Conservation (phyloP, 1,139 yeast genomes). For the Pichia sp. region DNA sequence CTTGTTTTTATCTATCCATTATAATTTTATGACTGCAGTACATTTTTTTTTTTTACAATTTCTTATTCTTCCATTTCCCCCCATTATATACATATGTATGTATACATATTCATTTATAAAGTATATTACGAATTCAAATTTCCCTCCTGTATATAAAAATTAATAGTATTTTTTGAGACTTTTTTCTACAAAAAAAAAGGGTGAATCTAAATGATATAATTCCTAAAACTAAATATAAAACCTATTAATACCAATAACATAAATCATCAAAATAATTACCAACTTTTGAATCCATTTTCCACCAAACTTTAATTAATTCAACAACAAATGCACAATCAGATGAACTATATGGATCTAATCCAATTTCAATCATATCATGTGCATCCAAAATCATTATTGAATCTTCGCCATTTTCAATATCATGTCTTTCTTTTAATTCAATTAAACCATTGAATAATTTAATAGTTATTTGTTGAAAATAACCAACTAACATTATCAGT, state of each 20-base stretch:
- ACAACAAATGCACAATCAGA: constrained; percentile 53
- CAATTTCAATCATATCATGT: constrained; percentile 63
- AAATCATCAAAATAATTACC: constrained; percentile 31
- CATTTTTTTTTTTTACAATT: too few relatives aligned
- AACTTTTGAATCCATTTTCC: constrained; percentile 39
- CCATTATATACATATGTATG: background rate
- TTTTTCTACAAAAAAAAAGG: background rate
- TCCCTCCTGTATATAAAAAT: too few relatives aligned
- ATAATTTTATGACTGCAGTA: too few relatives aligned
- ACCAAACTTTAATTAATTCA: constrained; percentile 51
- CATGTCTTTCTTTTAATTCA: constrained; percentile 25
- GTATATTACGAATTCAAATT: too few relatives aligned
- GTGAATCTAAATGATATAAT: background rate
- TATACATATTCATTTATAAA: too few relatives aligned
- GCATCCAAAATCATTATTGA: constrained; percentile 31
- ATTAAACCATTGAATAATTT: constrained; percentile 29
- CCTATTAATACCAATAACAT: constrained; percentile 28
- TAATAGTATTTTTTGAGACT: too few relatives aligned
- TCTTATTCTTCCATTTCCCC: background rate
- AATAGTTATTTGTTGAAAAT: constrained; percentile 48
- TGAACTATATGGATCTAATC: constrained; percentile 61
- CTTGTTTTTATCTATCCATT: background rate
- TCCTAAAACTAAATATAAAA: background rate
- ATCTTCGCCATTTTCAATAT: constrained; percentile 17
- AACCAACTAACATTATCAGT: constrained; percentile 40